These are phyloP conservation scores for Podospora fimiseda DNA, from an alignment of 495 filamentous ascomycete species.

Conservation along the genomic window DNA sequence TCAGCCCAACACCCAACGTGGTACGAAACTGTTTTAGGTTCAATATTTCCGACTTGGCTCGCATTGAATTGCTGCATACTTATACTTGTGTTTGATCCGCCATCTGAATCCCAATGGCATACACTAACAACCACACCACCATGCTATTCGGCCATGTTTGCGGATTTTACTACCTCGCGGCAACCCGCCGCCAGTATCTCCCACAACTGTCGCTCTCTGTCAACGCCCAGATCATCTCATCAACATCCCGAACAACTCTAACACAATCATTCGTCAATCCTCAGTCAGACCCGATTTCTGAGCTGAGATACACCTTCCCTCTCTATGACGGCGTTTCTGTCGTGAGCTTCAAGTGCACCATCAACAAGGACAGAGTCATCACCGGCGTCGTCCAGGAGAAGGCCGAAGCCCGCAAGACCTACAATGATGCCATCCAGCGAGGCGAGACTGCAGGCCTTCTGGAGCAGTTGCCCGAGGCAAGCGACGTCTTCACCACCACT, in stretches of 20 bases:
- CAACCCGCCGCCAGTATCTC: constrained; percentile 36
- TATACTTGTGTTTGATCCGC: too few relatives aligned
- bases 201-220: constrained; percentile 47
- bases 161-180: constrained; percentile 22
- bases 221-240: constrained; percentile 49
- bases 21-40: too few relatives aligned
- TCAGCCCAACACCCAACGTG: too few relatives aligned
- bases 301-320: constrained; percentile 58
- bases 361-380: constrained; percentile 44
- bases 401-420: constrained; percentile 47
- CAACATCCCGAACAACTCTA: constrained; percentile 51
- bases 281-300: constrained; percentile 26
- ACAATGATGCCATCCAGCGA: constrained; percentile 46
- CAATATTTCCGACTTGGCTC: too few relatives aligned
- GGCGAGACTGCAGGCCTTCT: constrained; percentile 58
- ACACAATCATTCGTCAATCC: constrained; percentile 58
- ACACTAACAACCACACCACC: neutral
- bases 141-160: constrained; percentile 11
- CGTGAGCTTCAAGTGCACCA: constrained; percentile 52
- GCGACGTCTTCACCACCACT: constrained; percentile 59
- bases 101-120: too few relatives aligned
- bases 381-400: constrained; percentile 57
- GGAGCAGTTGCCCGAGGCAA: constrained; percentile 49
- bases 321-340: constrained; percentile 63
- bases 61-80: too few relatives aligned